Evolutionary conservation across 1,139 yeast species (phyloP), one percentile per base, ranked within the genome.

Genomic region (Magnusiomyces ingens): DNA sequence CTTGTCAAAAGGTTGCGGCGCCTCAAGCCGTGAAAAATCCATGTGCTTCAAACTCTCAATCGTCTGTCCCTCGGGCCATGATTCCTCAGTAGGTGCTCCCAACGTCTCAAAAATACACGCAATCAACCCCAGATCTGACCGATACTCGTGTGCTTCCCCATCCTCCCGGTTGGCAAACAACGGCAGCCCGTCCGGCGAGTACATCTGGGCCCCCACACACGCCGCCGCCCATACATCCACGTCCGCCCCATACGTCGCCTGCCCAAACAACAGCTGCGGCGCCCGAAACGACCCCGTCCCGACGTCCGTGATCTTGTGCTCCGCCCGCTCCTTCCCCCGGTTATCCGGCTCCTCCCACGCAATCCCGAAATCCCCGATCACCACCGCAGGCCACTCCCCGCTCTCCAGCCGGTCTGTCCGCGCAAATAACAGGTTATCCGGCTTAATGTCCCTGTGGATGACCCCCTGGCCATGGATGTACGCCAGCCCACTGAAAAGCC

Each of bases 371-470:
- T 93, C 98, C 12, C 66, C 62, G 2, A 86, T 82, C 2, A 60
- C 57, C 2, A 67, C 65, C 3, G 4, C 11, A 8, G 50, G 56
- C 13, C 52, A 42, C n/a, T 40, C 29, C 1, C 64, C 64, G 2
- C 64, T 56, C 18, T 52, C 50, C 11, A 29, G 21, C 52, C 48
- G 13, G 49, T 51, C n/a, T 40, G 17, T 41, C 22, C 15, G 19
- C 22, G 64, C 62, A 60, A 87, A 77, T 67, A 88, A 68, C 43
- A 91, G 76, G 64, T 91, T 91, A 18, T 81, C 81, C 0, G 95
- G 95, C 67, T 91, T 91, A 52, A 91, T 70, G 67, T 91, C 98
- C 48, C 98, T 76, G 65, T 91, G 98, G 15, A 91, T 89, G n/a
- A 91, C 77, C 0, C 82, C 82, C 1, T 73, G 61, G 0, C 66